A percentile compares a stretch with the other conserved stretches of the same genome.
Conservation (phyloP, 345 rosid genomes). For the Gossypium australe region DNA sequence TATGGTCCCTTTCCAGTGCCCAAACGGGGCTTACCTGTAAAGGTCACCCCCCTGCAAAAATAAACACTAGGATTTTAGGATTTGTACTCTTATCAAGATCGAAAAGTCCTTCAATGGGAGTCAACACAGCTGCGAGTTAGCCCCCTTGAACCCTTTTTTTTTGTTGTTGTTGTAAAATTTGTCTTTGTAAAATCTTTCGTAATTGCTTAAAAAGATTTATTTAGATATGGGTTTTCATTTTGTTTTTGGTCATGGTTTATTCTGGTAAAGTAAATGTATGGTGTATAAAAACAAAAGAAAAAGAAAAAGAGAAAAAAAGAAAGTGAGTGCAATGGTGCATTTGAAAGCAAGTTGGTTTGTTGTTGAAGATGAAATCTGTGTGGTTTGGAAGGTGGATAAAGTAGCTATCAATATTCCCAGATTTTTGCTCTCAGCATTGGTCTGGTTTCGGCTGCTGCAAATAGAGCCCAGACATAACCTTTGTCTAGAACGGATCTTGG, state of each 20-base stretch:
- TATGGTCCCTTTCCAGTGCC: slow-evolving; percentile 96
- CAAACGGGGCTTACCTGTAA: slow-evolving; percentile 68
- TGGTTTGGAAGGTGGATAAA: slow-evolving; percentile 22
- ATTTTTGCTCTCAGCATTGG: slow-evolving; percentile 14
- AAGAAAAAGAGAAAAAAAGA: background rate
- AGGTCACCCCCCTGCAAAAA: slow-evolving; percentile 32
- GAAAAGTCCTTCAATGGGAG: slow-evolving; percentile 4
- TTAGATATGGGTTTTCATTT: background rate
- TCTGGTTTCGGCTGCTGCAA: slow-evolving; percentile 12
- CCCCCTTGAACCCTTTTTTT: background rate
- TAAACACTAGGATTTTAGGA: slow-evolving; percentile 1
- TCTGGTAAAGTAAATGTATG: background rate
- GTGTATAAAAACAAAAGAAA: background rate
- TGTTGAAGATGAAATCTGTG: slow-evolving; percentile 30
- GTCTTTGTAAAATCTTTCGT: slow-evolving; percentile 2
- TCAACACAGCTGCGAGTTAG: slow-evolving; percentile 4
- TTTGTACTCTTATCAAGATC: background rate
- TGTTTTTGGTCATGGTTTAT: background rate
- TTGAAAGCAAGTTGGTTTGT: background rate
- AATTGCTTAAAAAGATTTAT: background rate
- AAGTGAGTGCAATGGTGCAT: background rate
- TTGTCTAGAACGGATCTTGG: slow-evolving; percentile 3
- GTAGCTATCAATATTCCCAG: slow-evolving; percentile 22
- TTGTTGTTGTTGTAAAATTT: background rate
- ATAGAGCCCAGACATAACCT: background rate